Evolutionary conservation across 768 basidiomycete genomes (phyloP).

Genomic region (Lactarius hatsudake): DNA sequence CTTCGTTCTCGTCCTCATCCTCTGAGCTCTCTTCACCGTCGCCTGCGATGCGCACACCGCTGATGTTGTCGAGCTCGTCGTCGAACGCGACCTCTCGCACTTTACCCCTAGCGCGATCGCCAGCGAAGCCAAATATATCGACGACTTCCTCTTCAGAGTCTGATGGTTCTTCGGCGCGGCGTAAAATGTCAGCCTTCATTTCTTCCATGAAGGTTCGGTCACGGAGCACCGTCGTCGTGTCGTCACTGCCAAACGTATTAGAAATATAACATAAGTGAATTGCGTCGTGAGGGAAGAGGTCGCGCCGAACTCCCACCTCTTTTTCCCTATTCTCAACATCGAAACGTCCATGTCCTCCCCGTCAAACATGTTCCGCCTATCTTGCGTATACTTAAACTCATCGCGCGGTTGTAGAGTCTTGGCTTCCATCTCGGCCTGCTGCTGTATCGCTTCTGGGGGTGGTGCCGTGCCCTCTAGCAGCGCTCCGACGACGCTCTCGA

Average conservation of each 20-base stretch:
- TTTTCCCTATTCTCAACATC: constrained; percentile 62
- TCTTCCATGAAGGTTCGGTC: constrained; percentile 63
- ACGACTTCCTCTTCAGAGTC: constrained; percentile 55
- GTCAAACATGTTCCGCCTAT: constrained; percentile 74
- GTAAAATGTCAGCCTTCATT: constrained; percentile 82
- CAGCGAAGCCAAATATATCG: constrained; percentile 34
- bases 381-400: constrained; percentile 36
- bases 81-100: constrained; percentile 44
- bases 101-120: constrained; percentile 20
- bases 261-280: constrained; percentile 17
- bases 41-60: constrained; percentile 47
- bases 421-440: constrained; percentile 27
- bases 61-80: constrained; percentile 51
- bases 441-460: constrained; percentile 32
- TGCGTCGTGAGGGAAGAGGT: background rate
- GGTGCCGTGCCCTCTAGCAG: constrained; percentile 75
- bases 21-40: constrained; percentile 58
- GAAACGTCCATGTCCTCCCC: constrained; percentile 64
- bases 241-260: constrained; percentile 38
- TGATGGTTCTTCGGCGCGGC: constrained; percentile 64
- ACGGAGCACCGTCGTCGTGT: constrained; percentile 43
- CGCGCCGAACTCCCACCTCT: constrained; percentile 41
- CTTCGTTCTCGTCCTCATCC: constrained; percentile 36
- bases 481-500: constrained; percentile 65
- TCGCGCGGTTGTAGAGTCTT: constrained; percentile 13